These are phyloP conservation scores for Kokia cookei DNA, from an alignment of 441 rosid species.

Conservation along the genomic window DNA sequence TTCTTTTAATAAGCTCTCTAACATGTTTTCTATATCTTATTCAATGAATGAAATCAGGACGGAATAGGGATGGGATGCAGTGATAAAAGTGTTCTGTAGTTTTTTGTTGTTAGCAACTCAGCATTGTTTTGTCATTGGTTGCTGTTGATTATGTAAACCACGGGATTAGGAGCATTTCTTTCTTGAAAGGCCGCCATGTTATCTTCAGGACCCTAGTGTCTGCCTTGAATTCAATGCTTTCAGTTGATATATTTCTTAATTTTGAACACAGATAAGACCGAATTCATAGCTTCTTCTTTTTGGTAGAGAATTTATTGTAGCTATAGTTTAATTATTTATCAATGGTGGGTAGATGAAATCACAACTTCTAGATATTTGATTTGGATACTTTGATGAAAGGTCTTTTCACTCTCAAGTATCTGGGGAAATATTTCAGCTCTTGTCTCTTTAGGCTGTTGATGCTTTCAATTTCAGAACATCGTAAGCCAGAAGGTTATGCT, in stretches of 20 bases:
- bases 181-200: too few relatives aligned
- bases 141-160: background rate
- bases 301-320: background rate
- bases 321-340: background rate
- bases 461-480: background rate
- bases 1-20: background rate
- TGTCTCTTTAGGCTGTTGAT: background rate
- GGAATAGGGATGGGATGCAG: background rate
- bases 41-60: background rate
- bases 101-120: background rate
- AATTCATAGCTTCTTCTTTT: background rate
- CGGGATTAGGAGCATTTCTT: background rate
- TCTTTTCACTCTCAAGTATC: background rate
- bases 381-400: background rate
- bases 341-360: background rate
- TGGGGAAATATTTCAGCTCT: background rate
- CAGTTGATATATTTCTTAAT: background rate
- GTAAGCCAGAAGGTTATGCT: background rate
- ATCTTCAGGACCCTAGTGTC: background rate
- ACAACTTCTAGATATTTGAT: too few relatives aligned
- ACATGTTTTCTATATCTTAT: background rate
- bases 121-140: background rate
- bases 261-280: background rate
- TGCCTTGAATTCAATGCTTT: background rate
- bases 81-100: background rate